Conservation (phyloP, 1,284 basidiomycete species). For the Cutaneotrichosporon daszewskae region DNA sequence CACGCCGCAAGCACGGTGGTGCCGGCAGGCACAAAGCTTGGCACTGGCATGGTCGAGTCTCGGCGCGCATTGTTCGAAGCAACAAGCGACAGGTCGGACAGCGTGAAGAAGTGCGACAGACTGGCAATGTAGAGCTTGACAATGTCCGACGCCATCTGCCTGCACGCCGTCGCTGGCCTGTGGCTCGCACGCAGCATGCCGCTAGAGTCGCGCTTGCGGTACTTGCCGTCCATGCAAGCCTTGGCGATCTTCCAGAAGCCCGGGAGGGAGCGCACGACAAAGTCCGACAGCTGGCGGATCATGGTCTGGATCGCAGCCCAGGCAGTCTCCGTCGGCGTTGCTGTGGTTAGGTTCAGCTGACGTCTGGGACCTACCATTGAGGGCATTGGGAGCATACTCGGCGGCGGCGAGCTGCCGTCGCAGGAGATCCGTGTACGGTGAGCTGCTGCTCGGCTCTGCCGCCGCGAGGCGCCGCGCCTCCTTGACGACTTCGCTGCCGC, state of each 20-base stretch:
- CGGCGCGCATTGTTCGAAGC: constrained; percentile 27
- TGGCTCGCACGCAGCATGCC: constrained; percentile 21
- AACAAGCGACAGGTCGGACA: constrained; percentile 67
- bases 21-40: constrained; percentile 65
- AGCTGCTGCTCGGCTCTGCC: constrained; percentile 25
- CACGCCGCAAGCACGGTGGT: constrained; percentile 78
- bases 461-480: constrained; percentile 35
- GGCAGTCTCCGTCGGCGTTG: constrained; percentile 52
- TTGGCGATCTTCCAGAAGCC: constrained; percentile 92
- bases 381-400: constrained; percentile 24
- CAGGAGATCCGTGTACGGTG: constrained; percentile 26
- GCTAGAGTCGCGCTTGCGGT: constrained; percentile 55
- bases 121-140: constrained; percentile 80
- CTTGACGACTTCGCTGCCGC: constrained; percentile 55
- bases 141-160: constrained; percentile 85
- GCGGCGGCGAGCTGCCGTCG: constrained; percentile 26
- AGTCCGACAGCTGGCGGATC: constrained; percentile 52
- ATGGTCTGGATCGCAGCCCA: constrained; percentile 76
- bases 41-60: too few relatives aligned
- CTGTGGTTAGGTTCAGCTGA: constrained; percentile 17
- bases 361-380: constrained; percentile 55
- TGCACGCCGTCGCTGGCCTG: constrained; percentile 75
- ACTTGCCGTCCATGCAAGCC: constrained; percentile 85
- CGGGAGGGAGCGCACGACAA: constrained; percentile 60
- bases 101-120: constrained; percentile 80